Evolutionary conservation across 129 eudicot species (phyloP).

Genomic region (Chrysanthemum lavandulifolium): DNA sequence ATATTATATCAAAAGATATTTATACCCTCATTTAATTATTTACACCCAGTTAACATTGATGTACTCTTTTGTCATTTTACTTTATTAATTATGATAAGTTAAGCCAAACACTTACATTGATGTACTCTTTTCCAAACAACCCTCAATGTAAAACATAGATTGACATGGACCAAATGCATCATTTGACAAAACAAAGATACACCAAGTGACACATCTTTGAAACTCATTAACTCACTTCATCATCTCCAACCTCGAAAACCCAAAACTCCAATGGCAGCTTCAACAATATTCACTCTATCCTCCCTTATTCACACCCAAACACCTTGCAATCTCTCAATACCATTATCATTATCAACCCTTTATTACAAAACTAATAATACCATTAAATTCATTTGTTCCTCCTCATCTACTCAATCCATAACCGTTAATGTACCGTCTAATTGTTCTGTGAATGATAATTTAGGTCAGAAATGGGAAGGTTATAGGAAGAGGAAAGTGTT

Average conservation of each 20-base stretch:
- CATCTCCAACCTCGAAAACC: conserved; percentile 1
- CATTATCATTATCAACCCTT: conserved; percentile 12
- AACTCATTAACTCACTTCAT: too few relatives aligned
- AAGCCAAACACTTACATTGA: too few relatives aligned
- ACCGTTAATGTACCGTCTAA: conserved; percentile 10
- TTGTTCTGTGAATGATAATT: neutral
- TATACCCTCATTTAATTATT: too few relatives aligned
- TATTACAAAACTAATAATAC: conserved; percentile 3
- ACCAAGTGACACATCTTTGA: too few relatives aligned
- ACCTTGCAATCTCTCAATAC: conserved; percentile 7
- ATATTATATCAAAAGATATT: too few relatives aligned
- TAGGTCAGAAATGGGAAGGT: conserved; percentile 56
- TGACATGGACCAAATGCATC: too few relatives aligned
- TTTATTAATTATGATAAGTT: too few relatives aligned
- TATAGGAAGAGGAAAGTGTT: conserved; percentile 87
- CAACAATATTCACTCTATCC: conserved; percentile 24
- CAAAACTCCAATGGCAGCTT: conserved; percentile 35
- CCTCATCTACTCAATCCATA: conserved; percentile 30
- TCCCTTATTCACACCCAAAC: conserved; percentile 34
- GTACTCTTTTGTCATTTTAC: too few relatives aligned
- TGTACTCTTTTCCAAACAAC: too few relatives aligned
- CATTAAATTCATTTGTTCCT: conserved; percentile 15
- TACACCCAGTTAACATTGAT: too few relatives aligned
- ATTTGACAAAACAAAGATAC: too few relatives aligned
- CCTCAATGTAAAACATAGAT: too few relatives aligned